Conservation (phyloP, 208 protist species). For the Trypanosoma conorhini region DNA sequence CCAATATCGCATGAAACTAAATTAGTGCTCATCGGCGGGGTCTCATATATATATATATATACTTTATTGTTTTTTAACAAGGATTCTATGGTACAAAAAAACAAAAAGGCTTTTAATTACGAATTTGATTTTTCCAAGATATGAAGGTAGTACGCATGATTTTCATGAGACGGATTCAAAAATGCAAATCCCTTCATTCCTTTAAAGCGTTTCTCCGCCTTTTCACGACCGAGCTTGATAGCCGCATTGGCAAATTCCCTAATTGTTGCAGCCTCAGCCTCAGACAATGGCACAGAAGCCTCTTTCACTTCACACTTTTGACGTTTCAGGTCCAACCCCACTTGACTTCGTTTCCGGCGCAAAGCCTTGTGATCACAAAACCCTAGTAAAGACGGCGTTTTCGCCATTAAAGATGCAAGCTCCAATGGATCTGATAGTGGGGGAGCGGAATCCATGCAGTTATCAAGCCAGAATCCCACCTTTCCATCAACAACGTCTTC, state of each 20-base stretch:
- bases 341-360: slow-evolving; percentile 25
- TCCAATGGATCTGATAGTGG: slow-evolving; percentile 44
- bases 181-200: slow-evolving; percentile 82
- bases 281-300: slow-evolving; percentile 46
- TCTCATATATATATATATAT: slow-evolving; percentile 5
- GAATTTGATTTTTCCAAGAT: slow-evolving; percentile 25
- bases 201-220: slow-evolving; percentile 65
- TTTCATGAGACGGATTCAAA: slow-evolving; percentile 60
- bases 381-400: slow-evolving; percentile 40
- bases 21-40: neutral
- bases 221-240: slow-evolving; percentile 56
- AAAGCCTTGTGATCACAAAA: slow-evolving; percentile 55
- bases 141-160: slow-evolving; percentile 77
- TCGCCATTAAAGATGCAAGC: slow-evolving; percentile 48
- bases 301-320: slow-evolving; percentile 21
- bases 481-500: slow-evolving; percentile 31
- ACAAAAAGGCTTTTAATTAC: neutral
- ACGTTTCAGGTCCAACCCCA: slow-evolving; percentile 7
- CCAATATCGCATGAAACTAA: slow-evolving; percentile 2
- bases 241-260: slow-evolving; percentile 69
- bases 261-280: slow-evolving; percentile 61
- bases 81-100: slow-evolving; percentile 13
- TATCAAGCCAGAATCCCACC: slow-evolving; percentile 74
- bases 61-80: too few relatives aligned
- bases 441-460: slow-evolving; percentile 44